phyloP scores from a whole-genome alignment of 495 filamentous ascomycete species.

The Annulohypoxylon moriforme region DNA sequence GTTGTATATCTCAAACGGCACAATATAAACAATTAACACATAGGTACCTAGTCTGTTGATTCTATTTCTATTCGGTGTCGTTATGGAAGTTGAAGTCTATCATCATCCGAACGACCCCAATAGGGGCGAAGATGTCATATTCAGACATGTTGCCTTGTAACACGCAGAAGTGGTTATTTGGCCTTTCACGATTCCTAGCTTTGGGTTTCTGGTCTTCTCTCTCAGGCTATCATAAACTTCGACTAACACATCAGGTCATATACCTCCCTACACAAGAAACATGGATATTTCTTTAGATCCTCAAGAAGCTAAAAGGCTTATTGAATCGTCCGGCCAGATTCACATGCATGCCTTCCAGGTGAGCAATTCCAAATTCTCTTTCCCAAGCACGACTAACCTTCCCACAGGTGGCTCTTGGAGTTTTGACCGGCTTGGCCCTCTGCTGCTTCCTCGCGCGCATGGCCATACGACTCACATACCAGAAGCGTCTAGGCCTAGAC shows the following conservation, averaged over 20 bases:
- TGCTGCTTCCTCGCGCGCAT: not conserved
- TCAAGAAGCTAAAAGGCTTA: not conserved
- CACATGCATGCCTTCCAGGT: not conserved
- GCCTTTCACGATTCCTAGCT: too few species aligned
- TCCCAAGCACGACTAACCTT: not conserved
- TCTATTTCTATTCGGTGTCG: too few species aligned
- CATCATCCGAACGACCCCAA: too few species aligned
- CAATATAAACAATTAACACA: too few species aligned
- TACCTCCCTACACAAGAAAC: not conserved
- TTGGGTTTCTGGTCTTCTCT: too few species aligned
- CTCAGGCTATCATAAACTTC: not conserved
- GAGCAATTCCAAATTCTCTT: not conserved
- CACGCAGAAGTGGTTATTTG: too few species aligned
- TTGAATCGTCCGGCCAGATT: not conserved
- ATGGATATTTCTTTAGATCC: not conserved
- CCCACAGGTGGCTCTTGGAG: not conserved
- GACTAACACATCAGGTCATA: not conserved
- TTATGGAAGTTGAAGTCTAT: too few species aligned
- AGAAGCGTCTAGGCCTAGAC: not conserved
- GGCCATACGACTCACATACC: not conserved
- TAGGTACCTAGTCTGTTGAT: too few species aligned
- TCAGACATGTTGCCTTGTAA: too few species aligned
- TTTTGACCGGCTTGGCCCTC: not conserved
- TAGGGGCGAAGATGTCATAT: too few species aligned
- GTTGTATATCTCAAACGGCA: too few species aligned